These are phyloP conservation scores for Manihot esculenta DNA, from an alignment of 441 rosid species.

Conservation along the genomic window DNA sequence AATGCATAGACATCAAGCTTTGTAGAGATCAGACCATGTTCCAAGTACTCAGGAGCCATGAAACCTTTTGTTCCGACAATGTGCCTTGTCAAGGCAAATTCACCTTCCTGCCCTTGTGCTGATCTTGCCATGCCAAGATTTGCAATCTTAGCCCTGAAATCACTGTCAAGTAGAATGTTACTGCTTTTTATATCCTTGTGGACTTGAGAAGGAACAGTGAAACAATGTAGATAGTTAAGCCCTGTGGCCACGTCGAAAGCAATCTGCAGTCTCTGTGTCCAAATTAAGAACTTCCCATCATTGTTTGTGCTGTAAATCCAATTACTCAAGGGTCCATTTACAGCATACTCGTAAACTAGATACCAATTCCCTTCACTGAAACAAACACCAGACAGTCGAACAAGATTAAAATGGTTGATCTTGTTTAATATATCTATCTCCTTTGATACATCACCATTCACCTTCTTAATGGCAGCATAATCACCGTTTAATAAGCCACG, in stretches of 20 bases:
- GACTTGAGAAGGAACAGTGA: slow-evolving; percentile 60
- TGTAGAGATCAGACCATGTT: slow-evolving; percentile 66
- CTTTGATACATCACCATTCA: slow-evolving; percentile 61
- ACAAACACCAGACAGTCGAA: slow-evolving; percentile 70
- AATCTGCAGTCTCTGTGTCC: slow-evolving; percentile 61
- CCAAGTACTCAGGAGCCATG: slow-evolving; percentile 82
- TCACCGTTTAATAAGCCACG: slow-evolving; percentile 62
- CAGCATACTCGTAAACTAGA: slow-evolving; percentile 69
- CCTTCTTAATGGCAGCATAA: slow-evolving; percentile 67
- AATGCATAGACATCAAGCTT: slow-evolving; percentile 80
- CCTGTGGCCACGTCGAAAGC: slow-evolving; percentile 72
- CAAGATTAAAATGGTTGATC: slow-evolving; percentile 63
- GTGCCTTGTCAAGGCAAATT: slow-evolving; percentile 63
- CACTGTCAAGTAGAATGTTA: slow-evolving; percentile 56
- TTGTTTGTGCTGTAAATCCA: slow-evolving; percentile 47
- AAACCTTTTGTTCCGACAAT: slow-evolving; percentile 78
- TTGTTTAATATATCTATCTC: slow-evolving; percentile 60
- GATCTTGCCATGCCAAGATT: slow-evolving; percentile 65
- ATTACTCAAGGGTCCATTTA: slow-evolving; percentile 59
- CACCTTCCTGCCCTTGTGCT: slow-evolving; percentile 41
- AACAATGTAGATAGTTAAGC: slow-evolving; percentile 73
- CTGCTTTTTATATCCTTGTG: slow-evolving; percentile 61
- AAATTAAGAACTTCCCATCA: slow-evolving; percentile 40
- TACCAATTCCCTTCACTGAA: slow-evolving; percentile 61
- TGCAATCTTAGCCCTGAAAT: slow-evolving; percentile 70